These are phyloP conservation scores for Diaporthe capsici DNA, from an alignment of 2,329 filamentous ascomycete species.

Conservation along the genomic window DNA sequence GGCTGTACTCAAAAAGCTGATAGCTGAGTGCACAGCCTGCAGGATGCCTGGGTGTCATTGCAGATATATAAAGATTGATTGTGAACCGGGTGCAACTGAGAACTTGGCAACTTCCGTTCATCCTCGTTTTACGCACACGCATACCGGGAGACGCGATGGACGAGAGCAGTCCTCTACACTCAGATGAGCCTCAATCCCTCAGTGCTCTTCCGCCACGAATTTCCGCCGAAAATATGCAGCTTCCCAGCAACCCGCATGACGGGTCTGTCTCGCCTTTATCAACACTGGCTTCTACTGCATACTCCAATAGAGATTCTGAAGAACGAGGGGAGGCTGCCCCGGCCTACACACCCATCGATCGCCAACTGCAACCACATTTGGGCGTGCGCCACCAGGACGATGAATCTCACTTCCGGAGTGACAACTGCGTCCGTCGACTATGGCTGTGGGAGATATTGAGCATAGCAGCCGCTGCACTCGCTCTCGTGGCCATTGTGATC, in stretches of 20 bases:
- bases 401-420: neutral
- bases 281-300: neutral
- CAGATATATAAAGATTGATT: neutral
- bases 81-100: neutral
- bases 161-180: neutral
- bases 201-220: neutral
- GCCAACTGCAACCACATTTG: neutral
- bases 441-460: slow-evolving; percentile 6
- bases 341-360: neutral
- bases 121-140: neutral
- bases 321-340: neutral
- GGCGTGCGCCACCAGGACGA: neutral
- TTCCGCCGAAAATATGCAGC: neutral
- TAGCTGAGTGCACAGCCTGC: neutral
- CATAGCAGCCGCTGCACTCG: neutral
- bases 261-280: neutral
- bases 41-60: neutral
- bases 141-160: neutral
- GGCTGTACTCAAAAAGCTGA: neutral
- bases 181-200: neutral
- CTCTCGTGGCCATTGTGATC: neutral
- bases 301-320: neutral
- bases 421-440: neutral
- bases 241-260: neutral
- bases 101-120: neutral